phyloP scores from a whole-genome alignment of 2,329 filamentous ascomycete genomes.

The Aspergillus transmontanensis region DNA sequence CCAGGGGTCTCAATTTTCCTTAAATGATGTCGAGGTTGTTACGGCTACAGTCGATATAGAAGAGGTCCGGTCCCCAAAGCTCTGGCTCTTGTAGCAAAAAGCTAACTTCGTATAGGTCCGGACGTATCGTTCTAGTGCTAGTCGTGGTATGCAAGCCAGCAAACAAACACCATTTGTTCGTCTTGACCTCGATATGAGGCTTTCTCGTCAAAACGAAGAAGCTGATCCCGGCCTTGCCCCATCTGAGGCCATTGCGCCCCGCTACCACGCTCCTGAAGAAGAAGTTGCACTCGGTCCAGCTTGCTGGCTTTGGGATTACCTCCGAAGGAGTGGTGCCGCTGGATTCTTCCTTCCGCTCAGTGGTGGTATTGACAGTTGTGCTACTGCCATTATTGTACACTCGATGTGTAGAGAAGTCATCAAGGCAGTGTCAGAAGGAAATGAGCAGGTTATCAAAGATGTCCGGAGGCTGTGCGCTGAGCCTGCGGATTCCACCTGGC shows the following conservation, averaged over 20 bases:
- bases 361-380: slow-evolving; percentile 45
- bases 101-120: slow-evolving; percentile 33
- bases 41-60: slow-evolving; percentile 71
- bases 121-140: slow-evolving; percentile 32
- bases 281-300: slow-evolving; percentile 68
- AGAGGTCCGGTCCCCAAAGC: slow-evolving; percentile 58
- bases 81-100: no score
- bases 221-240: slow-evolving; percentile 50
- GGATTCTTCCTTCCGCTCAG: slow-evolving; percentile 45
- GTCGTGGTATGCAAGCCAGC: slow-evolving; percentile 38
- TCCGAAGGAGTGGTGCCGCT: slow-evolving; percentile 38
- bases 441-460: slow-evolving; percentile 57
- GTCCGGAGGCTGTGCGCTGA: slow-evolving; percentile 56
- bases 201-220: slow-evolving; percentile 40
- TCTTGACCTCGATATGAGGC: slow-evolving; percentile 39
- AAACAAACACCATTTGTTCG: slow-evolving; percentile 35
- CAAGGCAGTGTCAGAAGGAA: slow-evolving; percentile 37
- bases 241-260: slow-evolving; percentile 49
- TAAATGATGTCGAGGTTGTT: slow-evolving; percentile 67
- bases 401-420: slow-evolving; percentile 43
- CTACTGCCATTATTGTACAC: slow-evolving; percentile 42
- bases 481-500: slow-evolving; percentile 48
- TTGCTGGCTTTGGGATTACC: slow-evolving; percentile 62
- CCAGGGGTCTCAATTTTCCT: slow-evolving; percentile 67
- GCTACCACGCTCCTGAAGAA: slow-evolving; percentile 65